Evolutionary conservation across 768 basidiomycete genomes (phyloP).

Genomic region (Amanita rubescens): DNA sequence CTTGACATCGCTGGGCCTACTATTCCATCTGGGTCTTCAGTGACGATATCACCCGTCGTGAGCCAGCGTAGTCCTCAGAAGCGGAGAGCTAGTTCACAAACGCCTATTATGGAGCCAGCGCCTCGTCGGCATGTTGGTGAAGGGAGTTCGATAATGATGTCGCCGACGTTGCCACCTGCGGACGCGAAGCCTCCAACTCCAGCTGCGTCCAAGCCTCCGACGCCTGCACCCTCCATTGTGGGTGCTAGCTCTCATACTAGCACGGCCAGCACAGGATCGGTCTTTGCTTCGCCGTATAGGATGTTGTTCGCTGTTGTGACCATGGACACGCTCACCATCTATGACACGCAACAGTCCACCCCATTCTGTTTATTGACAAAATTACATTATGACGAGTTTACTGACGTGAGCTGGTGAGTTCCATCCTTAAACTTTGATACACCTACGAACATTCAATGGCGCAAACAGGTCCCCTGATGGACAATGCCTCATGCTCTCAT

Average conservation of each 20-base stretch:
- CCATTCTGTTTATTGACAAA: constrained; percentile 91
- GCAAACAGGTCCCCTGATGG: constrained; percentile 86
- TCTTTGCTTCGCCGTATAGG: constrained; percentile 88
- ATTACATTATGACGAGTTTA: constrained; percentile 96
- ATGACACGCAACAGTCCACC: constrained; percentile 93
- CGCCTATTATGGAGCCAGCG: constrained; percentile 37
- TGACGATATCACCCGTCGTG: constrained; percentile 3
- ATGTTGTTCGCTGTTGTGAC: constrained; percentile 95
- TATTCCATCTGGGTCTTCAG: constrained; percentile 5
- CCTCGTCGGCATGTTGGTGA: constrained; percentile 32
- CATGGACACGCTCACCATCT: constrained; percentile 90
- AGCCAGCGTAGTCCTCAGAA: constrained; percentile 23
- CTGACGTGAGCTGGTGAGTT: constrained; percentile 88
- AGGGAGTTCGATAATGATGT: constrained; percentile 12
- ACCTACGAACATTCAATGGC: constrained; percentile 2
- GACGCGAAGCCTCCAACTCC: constrained; percentile 56
- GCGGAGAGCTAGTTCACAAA: constrained; percentile 9
- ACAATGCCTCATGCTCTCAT: constrained; percentile 83
- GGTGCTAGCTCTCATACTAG: constrained; percentile 6
- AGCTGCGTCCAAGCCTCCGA: constrained; percentile 46
- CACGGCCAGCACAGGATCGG: constrained; percentile 44
- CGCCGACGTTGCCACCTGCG: constrained; percentile 34
- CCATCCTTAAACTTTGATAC: neutral
- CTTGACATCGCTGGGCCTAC: constrained; percentile 48
- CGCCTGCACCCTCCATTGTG: constrained; percentile 30